Evolutionary conservation across 2,329 filamentous ascomycete species (phyloP).

Genomic region (Sarocladium brachiariae): DNA sequence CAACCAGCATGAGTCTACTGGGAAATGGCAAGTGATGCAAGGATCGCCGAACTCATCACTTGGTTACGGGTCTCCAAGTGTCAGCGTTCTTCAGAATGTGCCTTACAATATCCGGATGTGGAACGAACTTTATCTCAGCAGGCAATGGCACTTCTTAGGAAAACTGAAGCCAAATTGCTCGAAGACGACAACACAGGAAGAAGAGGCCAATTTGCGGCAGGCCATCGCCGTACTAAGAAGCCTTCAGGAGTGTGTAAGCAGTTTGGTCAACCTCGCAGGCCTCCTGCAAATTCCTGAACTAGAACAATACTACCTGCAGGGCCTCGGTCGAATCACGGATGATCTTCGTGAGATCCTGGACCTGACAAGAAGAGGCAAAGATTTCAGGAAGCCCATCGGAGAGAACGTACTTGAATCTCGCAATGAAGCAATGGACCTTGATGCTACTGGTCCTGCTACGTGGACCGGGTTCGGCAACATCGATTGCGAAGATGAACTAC

Average conservation of each 20-base stretch:
- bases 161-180: background rate
- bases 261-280: background rate
- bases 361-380: background rate
- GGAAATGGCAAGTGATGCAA: too few species aligned
- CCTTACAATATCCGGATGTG: background rate
- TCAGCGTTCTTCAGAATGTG: background rate
- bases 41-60: too few species aligned
- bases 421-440: too few species aligned
- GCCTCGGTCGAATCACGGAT: background rate
- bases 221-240: background rate
- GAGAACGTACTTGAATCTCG: too few species aligned
- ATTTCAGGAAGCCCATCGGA: too few species aligned
- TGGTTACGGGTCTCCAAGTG: too few species aligned
- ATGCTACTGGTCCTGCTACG: too few species aligned
- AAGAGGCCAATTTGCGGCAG: background rate
- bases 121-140: constrained; percentile 3
- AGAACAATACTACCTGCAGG: background rate
- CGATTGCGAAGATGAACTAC: too few species aligned
- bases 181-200: background rate
- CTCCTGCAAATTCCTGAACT: background rate
- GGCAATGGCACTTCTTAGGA: background rate
- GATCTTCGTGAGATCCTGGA: constrained; percentile 3
- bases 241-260: background rate
- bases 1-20: too few species aligned
- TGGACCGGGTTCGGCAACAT: too few species aligned